Percentiles rank a stretch among this genome's conserved stretches.
These are phyloP conservation scores for Phytophthora cajani DNA, from an alignment of 352 stramenopile genomes.

Conservation along the genomic window DNA sequence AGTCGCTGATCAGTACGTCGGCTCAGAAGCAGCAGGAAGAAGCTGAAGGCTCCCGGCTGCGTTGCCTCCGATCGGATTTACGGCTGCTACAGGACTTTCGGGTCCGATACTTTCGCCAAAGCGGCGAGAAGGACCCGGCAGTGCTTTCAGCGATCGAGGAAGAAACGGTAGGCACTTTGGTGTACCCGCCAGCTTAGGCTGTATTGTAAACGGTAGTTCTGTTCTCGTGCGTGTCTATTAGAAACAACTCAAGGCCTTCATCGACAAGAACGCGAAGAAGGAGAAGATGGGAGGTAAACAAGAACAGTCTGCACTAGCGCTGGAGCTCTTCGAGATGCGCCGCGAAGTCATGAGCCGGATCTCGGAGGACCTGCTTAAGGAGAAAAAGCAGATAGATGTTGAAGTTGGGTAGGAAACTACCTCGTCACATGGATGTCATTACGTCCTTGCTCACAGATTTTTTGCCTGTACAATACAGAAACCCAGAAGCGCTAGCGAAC, in stretches of 20 bases:
- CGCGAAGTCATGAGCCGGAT: constrained; percentile 76
- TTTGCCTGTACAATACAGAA: constrained; percentile 19
- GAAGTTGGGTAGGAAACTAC: constrained; percentile 51
- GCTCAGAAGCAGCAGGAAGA: constrained; percentile 57
- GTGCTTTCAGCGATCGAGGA: constrained; percentile 30
- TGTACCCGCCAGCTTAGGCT: neutral
- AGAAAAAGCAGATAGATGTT: constrained; percentile 68
- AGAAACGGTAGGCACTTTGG: constrained; percentile 40
- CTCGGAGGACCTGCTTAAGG: constrained; percentile 71
- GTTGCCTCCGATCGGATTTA: constrained; percentile 66
- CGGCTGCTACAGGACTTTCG: constrained; percentile 71
- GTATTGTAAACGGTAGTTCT: neutral
- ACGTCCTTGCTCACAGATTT: constrained; percentile 4
- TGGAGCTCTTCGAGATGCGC: constrained; percentile 73
- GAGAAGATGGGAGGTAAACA: constrained; percentile 68
- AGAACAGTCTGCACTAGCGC: constrained; percentile 38
- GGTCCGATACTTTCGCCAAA: constrained; percentile 42
- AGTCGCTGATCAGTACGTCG: constrained; percentile 54
- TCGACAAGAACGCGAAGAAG: constrained; percentile 66
- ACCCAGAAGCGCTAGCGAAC: constrained; percentile 27
- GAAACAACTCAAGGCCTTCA: constrained; percentile 60
- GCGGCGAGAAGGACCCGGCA: constrained; percentile 26
- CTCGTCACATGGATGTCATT: neutral
- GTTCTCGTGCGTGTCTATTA: constrained; percentile 13
- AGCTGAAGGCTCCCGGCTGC: constrained; percentile 56